Evolutionary conservation across 495 filamentous ascomycete species (phyloP), one percentile per base, ranked within the genome.

Genomic region (Margaritispora aquatica): DNA sequence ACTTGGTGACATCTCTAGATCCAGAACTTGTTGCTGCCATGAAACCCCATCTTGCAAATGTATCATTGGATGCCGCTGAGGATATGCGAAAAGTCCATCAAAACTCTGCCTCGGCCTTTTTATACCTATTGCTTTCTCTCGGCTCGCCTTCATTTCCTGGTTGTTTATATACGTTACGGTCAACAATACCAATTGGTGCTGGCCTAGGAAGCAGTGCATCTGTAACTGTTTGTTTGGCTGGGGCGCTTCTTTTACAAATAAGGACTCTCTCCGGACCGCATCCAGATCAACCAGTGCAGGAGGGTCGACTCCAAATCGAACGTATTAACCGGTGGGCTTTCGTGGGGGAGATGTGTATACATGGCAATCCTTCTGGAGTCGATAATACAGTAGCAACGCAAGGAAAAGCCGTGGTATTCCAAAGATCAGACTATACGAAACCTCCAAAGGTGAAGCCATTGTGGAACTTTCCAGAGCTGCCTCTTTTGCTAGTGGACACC

Each of bases 321-420:
- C 85, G 92, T 56, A 95, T 98, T 67, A 98, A 98, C 69, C 84
- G 88, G 54, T 98, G 94, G 94, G 93, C 94, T 0, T 97, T 95
- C 69, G 94, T 97, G 0, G 90, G 89, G 24, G 94, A 98, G 74
- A 86, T 97, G 81, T 92, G 90, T 66, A 97, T 96, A 46, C 94
- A 98, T 71, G 92, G 92, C 24, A 96, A 96, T 68, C 93, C 94
- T 3, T 95, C 89, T 9, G 94, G 94, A 0, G 89, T 98, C 53
- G 94, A 98, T 75, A 98, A 98, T 71, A 97, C 94, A n/a, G 93
- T 98, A 51, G 76, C 93, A 44, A 88, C 90, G 11, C 84, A 90
- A 63, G 94, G 94, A 54, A 96, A 93, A 75, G 94, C 92, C 2
- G 92, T 97, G 1, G 77, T 96, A 27, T 98, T 95, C 75, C 85